Evolutionary conservation across 192 early-diverging fungal species (phyloP).

Genomic region (Kappamyces sp.): DNA sequence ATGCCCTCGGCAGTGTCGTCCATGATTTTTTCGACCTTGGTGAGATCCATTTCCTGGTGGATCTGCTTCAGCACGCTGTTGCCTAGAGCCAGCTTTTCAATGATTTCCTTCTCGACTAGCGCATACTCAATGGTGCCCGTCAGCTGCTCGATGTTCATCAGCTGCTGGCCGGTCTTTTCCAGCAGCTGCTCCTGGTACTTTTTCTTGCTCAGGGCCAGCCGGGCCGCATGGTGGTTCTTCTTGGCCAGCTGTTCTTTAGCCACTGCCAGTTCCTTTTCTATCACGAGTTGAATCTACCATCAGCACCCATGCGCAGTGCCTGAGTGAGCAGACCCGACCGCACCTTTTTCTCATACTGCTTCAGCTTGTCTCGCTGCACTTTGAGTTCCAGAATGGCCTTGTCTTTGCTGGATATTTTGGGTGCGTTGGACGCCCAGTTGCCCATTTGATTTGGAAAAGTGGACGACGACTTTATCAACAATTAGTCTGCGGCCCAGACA

Average conservation of each 20-base stretch:
- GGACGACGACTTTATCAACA: no score
- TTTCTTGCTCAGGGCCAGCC: conserved; percentile 89
- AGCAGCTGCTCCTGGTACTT: conserved; percentile 92
- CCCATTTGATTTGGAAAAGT: background rate
- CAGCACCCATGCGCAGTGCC: conserved; percentile 10
- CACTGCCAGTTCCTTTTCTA: conserved; percentile 71
- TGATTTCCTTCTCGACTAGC: conserved; percentile 82
- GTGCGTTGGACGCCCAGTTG: conserved; percentile 2
- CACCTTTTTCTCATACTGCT: conserved; percentile 86
- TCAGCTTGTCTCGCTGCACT: conserved; percentile 89
- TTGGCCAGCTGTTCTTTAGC: conserved; percentile 52
- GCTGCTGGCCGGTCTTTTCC: conserved; percentile 75
- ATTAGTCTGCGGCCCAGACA: no score
- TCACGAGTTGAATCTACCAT: conserved; percentile 64
- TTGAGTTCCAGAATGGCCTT: conserved; percentile 93
- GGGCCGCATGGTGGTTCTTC: conserved; percentile 58
- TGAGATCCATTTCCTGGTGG: conserved; percentile 78
- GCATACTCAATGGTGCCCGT: conserved; percentile 84
- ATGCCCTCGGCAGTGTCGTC: conserved; percentile 95
- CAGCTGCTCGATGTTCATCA: conserved; percentile 85
- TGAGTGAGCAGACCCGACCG: conserved; percentile 6
- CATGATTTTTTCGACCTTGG: conserved; percentile 89
- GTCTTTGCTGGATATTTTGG: conserved; percentile 79
- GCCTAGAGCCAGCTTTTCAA: conserved; percentile 77
- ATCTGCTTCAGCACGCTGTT: conserved; percentile 80